Evolutionary conservation across 2,329 filamentous ascomycete species (phyloP).

Genomic region (Colletotrichum tropicicola): DNA sequence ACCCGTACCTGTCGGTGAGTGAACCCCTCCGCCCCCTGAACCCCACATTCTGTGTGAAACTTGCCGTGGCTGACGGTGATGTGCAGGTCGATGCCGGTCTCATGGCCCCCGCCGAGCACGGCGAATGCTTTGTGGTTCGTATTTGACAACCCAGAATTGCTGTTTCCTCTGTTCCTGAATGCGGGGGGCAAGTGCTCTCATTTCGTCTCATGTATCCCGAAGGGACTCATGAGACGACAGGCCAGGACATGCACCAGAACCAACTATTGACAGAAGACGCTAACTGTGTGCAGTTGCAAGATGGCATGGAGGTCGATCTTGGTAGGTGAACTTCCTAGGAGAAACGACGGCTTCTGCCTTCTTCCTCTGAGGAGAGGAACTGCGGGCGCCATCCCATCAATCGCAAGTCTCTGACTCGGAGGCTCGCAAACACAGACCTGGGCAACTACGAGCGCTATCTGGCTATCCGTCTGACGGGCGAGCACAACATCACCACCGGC

Average conservation of each 20-base stretch:
- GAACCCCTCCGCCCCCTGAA: background rate
- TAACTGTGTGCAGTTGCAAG: constrained; percentile 25
- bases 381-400: background rate
- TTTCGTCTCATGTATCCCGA: background rate
- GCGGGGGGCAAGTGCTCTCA: constrained; percentile 9
- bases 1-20: constrained; percentile 56
- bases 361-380: background rate
- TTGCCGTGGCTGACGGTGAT: constrained; percentile 5
- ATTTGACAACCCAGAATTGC: background rate
- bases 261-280: background rate
- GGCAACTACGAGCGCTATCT: constrained; percentile 75
- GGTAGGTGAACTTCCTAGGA: constrained; percentile 24
- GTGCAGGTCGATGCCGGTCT: constrained; percentile 29
- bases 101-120: constrained; percentile 43
- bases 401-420: constrained; percentile 26
- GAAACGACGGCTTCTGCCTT: background rate
- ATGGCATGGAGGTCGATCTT: constrained; percentile 32
- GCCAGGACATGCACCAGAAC: background rate
- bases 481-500: constrained; percentile 97
- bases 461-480: constrained; percentile 80
- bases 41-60: background rate
- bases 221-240: background rate
- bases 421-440: constrained; percentile 48
- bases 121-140: constrained; percentile 31
- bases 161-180: background rate